Conservation (phyloP, 495 filamentous ascomycete genomes). For the Corynascus novoguineensis region DNA sequence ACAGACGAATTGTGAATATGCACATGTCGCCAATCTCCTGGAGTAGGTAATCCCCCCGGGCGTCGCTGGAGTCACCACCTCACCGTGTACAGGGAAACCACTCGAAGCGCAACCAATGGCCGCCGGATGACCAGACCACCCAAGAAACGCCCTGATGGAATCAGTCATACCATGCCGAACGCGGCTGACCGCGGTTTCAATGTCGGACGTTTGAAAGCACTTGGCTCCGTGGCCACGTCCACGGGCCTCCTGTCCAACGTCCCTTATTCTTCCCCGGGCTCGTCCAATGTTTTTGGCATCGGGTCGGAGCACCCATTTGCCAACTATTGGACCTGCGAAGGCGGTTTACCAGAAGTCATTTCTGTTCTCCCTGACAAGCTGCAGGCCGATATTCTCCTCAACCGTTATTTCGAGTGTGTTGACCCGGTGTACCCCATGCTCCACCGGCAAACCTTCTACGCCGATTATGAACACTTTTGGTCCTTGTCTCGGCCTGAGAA, state of each 20-base stretch:
- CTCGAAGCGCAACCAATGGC: slow-evolving; percentile 43
- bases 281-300: slow-evolving; percentile 64
- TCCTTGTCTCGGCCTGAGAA: slow-evolving; percentile 46
- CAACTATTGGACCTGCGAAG: slow-evolving; percentile 73
- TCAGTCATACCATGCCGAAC: slow-evolving; percentile 35
- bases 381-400: slow-evolving; percentile 64
- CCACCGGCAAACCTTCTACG: slow-evolving; percentile 58
- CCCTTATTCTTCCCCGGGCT: slow-evolving; percentile 55
- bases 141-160: slow-evolving; percentile 37
- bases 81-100: slow-evolving; percentile 39
- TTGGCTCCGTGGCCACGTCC: slow-evolving; percentile 44
- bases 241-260: slow-evolving; percentile 61
- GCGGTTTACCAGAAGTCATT: slow-evolving; percentile 64
- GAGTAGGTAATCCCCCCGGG: slow-evolving; percentile 46
- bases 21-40: slow-evolving; percentile 60
- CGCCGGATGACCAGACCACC: slow-evolving; percentile 55
- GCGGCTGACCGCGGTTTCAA: slow-evolving; percentile 42
- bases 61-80: not conserved
- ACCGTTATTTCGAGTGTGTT: slow-evolving; percentile 66
- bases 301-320: slow-evolving; percentile 61
- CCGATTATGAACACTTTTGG: slow-evolving; percentile 70
- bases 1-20: slow-evolving; percentile 64
- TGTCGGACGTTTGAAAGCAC: slow-evolving; percentile 30
- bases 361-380: slow-evolving; percentile 62
- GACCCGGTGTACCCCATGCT: slow-evolving; percentile 72